Base-by-base conservation (phyloP, 1,284 basidiomycete genomes). In the Kalmanozyma brasiliensis region DNA sequence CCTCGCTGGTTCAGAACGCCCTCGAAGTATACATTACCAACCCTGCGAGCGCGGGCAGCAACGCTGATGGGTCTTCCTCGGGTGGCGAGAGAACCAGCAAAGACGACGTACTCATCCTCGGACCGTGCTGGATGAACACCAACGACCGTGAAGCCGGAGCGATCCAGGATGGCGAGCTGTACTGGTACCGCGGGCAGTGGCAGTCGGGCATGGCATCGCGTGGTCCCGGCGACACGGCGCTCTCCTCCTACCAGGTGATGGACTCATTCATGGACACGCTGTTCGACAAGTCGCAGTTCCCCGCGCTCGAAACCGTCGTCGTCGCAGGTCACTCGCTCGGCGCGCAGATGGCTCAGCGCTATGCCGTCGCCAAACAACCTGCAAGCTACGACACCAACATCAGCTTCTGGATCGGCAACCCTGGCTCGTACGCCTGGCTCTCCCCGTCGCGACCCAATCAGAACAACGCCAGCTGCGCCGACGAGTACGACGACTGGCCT, bases 321-420 rank as follows among this genome's bases (percentile, higher is more conserved):
- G 17, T 79, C 14, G 72, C 67, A 7, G 77, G 77, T 29, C 77
- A 79, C 59, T 77, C 74, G 38, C 73, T 79, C 72, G 77, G 76
- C 17, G 77, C 76, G 2, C 77, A 79, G 52, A 71, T 68, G 52
- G 69, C 61, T 17, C 68, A 72, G 35, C 65, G 76, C 20, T 79
- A 79, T 40, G 52, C 76, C 0, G 29, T 74, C 14, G 24, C 74
- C 32, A 75, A 76, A 45, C 52, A 72, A 20, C 33, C 58, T 33
- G 65, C 63, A 19, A 16, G 47, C 14, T 77, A 79, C 61, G 76
- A 79, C 34, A 35, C 20, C 55, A 74, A 72, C 40, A 16, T 78
- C 9, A 45, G 48, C n/a, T 79, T 52, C 37, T 79, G 76, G 76
- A 51, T 78, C 20, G 77, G 77, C 30, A 78, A 79, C 43, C 76